phyloP scores from a whole-genome alignment of 768 basidiomycete genomes.

The Kwoniella botswanensis region DNA sequence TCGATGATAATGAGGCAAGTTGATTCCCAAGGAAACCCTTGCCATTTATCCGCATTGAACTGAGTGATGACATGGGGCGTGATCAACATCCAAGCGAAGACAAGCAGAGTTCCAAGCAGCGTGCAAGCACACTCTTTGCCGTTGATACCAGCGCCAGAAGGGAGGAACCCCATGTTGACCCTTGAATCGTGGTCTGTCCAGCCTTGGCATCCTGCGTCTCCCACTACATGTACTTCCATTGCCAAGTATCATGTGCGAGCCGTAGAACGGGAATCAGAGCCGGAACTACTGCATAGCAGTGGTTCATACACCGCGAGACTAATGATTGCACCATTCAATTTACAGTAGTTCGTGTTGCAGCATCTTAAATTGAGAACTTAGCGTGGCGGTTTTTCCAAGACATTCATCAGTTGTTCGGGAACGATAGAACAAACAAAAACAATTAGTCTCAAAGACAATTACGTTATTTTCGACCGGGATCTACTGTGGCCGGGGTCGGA shows the following conservation, averaged over 20 bases:
- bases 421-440: background rate
- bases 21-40: too few relatives aligned
- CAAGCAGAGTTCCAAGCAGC: too few relatives aligned
- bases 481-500: background rate
- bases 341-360: background rate
- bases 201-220: too few relatives aligned
- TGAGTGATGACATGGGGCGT: too few relatives aligned
- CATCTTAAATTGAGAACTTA: background rate
- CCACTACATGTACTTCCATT: too few relatives aligned
- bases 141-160: too few relatives aligned
- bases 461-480: slow-evolving; percentile 1
- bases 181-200: background rate
- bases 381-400: background rate
- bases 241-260: too few relatives aligned
- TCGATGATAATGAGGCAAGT: too few relatives aligned
- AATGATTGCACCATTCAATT: background rate
- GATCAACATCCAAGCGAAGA: too few relatives aligned
- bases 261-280: background rate
- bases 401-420: background rate
- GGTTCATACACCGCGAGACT: slow-evolving; percentile 1
- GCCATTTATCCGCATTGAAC: too few relatives aligned
- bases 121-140: too few relatives aligned
- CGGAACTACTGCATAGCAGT: too few relatives aligned
- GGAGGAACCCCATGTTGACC: background rate
- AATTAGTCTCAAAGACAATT: slow-evolving; percentile 8